phyloP scores from a whole-genome alignment of 225 moss, liverwort and hornwort genomes.

The Straminergon stramineum region DNA sequence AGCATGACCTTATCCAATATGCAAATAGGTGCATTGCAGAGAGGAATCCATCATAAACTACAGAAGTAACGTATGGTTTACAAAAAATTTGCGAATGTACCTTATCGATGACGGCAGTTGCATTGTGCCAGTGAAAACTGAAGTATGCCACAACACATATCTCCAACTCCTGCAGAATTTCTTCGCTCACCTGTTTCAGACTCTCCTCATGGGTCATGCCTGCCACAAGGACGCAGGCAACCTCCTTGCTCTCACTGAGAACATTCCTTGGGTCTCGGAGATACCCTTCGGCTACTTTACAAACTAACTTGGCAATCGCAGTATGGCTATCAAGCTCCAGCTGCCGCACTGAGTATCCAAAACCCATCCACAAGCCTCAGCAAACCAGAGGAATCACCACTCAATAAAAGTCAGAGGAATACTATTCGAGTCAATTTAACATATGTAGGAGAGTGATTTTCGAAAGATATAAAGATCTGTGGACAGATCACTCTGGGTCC shows the following conservation, averaged over 20 bases:
- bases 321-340: conserved; percentile 16
- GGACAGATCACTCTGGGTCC: not conserved
- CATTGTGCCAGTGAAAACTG: conserved; percentile 44
- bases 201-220: conserved; percentile 4
- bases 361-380: not conserved
- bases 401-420: not conserved
- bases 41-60: not conserved
- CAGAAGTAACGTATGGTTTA: not conserved
- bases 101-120: conserved; percentile 27
- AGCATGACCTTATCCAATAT: not conserved
- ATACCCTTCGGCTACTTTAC: conserved; percentile 44
- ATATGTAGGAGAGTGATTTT: not conserved
- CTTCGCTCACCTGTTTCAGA: conserved; percentile 12
- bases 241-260: conserved; percentile 20
- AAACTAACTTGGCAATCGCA: conserved; percentile 17
- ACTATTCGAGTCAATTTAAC: not conserved
- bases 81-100: not conserved
- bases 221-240: conserved; percentile 32
- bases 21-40: not conserved
- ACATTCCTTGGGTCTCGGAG: conserved; percentile 25
- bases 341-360: conserved; percentile 33
- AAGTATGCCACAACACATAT: conserved; percentile 42
- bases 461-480: not conserved
- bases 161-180: conserved; percentile 46
- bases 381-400: not conserved